Conservation (phyloP, 805 yeast species). For the Candida insectorum region DNA sequence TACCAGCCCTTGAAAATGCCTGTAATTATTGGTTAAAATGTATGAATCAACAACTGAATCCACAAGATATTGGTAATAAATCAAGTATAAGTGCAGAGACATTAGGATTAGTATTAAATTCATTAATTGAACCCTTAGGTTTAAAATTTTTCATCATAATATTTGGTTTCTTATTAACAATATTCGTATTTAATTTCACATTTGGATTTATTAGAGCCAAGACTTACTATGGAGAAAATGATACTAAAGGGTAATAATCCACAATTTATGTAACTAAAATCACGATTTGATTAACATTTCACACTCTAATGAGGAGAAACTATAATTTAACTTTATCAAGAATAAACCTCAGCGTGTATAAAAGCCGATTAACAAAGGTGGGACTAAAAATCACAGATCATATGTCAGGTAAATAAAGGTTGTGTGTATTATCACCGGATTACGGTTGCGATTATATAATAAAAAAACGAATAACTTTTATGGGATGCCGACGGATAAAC, state of each 20-base stretch:
- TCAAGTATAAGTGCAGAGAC: constrained; percentile 60
- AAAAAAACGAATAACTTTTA: no score
- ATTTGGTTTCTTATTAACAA: constrained; percentile 38
- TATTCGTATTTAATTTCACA: constrained; percentile 59
- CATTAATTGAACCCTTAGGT: constrained; percentile 67
- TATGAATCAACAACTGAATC: constrained; percentile 50
- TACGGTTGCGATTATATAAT: no score
- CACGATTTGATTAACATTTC: no score
- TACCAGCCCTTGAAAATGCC: constrained; percentile 54
- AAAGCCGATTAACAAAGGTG: no score
- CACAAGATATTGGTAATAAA: constrained; percentile 44
- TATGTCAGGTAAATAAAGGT: no score
- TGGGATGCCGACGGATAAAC: no score
- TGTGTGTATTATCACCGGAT: no score
- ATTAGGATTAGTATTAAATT: constrained; percentile 57
- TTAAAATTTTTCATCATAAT: constrained; percentile 52
- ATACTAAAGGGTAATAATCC: background rate
- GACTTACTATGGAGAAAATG: constrained; percentile 37
- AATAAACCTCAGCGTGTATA: no score
- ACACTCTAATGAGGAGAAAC: no score
- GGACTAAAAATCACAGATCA: no score
- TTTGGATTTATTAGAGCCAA: constrained; percentile 65
- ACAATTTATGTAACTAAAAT: no score
- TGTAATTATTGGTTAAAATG: constrained; percentile 67
- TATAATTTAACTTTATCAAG: no score